Conservation (phyloP, 2,329 filamentous ascomycete species). For the Penicillium sp. region DNA sequence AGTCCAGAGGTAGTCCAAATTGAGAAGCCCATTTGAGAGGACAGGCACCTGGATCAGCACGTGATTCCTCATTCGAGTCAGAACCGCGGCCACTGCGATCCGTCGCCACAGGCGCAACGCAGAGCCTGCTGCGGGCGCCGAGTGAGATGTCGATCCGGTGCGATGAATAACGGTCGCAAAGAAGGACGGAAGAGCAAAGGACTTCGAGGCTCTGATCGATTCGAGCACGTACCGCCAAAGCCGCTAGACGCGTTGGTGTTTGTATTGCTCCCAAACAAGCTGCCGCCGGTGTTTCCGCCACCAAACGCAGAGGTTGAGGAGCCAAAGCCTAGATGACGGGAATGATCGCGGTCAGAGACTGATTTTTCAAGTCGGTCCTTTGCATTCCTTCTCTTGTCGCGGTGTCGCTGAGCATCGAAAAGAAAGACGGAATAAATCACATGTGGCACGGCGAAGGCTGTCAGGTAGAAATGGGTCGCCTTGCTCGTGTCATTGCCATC, state of each 20-base stretch:
- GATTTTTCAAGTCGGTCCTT: slow-evolving; percentile 27
- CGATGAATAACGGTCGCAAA: slow-evolving; percentile 9
- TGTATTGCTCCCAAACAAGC: slow-evolving; percentile 28
- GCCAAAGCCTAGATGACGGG: slow-evolving; percentile 40
- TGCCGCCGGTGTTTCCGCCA: slow-evolving; percentile 29
- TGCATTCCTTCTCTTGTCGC: slow-evolving; percentile 30
- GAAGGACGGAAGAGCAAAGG: slow-evolving; percentile 15
- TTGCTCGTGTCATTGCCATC: slow-evolving; percentile 22
- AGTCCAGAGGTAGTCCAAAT: neutral
- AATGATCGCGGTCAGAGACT: slow-evolving; percentile 37
- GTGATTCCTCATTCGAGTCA: neutral
- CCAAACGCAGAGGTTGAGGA: slow-evolving; percentile 38
- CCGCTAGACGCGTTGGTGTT: slow-evolving; percentile 33
- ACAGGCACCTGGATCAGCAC: neutral
- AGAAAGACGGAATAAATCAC: slow-evolving; percentile 14
- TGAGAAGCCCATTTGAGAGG: slow-evolving; percentile 3
- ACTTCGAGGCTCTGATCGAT: slow-evolving; percentile 23
- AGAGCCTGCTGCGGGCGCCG: neutral
- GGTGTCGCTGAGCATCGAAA: slow-evolving; percentile 27
- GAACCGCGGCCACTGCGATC: neutral
- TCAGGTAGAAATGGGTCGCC: slow-evolving; percentile 11
- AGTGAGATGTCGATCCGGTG: slow-evolving; percentile 2
- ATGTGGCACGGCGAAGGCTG: slow-evolving; percentile 13
- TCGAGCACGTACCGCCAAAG: slow-evolving; percentile 40
- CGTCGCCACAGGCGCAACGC: neutral